Base-by-base conservation (phyloP, 2,329 filamentous ascomycete species). In the Ciborinia camelliae region DNA sequence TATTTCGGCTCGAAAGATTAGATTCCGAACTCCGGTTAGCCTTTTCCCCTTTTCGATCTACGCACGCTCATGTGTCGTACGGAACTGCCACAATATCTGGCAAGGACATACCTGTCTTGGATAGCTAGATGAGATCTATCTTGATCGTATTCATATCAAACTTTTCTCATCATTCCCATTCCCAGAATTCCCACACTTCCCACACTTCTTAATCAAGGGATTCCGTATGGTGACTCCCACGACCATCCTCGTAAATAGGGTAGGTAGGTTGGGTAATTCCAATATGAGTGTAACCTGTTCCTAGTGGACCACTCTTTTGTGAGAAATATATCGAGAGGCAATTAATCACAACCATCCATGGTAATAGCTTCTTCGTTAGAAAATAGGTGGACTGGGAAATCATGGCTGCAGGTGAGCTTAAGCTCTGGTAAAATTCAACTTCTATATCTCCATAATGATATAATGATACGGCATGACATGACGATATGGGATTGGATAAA, bases 291-390 rank as follows among this genome's bases (percentile, higher is more conserved):
- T 41, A 26, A 55, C 53, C 53, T 28, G 41, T 39, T 47, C 54
- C 54, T 30, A 58, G 54, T 58, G 54, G 54, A 35, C 54, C 54
- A 47, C 10, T 4, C 4, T 48, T 26, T 15, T 26, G n/a, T n/a
- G 15, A 54, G 14, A 10, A 20, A 23, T 47, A 28, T 23, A 47
- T 58, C 41, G 30, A 58, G 54, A 30, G 41, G 54, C 54, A 58
- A 58, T 58, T 45, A 47, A 45, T 47, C 54, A 58, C 20, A 58
- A 28, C 54, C 37, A 58, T 58, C 35, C 54, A 35, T 23, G 54
- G 14, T 58, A 35, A 15, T 58, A 12, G 54, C 54, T 43, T 57
- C 54, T 45, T 45, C n/a, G 20, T 47, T 35, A 41, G 20, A 18
- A 45, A 8, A 9, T 12, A 12, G 28, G 20, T 45, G 28, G 30